phyloP scores from a whole-genome alignment of 495 filamentous ascomycete species.

The Hypoxylon crocopeplum region DNA sequence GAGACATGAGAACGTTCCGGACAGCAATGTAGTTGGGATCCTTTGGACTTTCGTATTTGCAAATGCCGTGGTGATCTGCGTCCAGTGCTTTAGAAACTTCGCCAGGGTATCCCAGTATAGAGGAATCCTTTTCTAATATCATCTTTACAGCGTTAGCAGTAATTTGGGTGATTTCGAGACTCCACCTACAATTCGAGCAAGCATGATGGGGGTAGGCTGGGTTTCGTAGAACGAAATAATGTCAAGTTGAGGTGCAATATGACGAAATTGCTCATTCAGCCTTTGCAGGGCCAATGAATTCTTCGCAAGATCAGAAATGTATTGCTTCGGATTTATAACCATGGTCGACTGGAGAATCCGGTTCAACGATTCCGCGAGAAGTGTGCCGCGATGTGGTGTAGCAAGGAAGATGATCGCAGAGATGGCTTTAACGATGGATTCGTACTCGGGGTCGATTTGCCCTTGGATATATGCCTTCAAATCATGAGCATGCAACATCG shows the following conservation, averaged over 20 bases:
- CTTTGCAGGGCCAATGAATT: conserved; percentile 45
- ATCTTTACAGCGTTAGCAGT: too few relatives aligned
- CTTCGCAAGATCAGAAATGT: conserved; percentile 50
- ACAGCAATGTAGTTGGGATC: conserved; percentile 54
- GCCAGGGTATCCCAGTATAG: conserved; percentile 52
- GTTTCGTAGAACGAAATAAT: conserved; percentile 61
- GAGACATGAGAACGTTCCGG: conserved; percentile 44
- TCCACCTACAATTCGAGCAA: not conserved
- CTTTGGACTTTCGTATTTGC: conserved; percentile 50
- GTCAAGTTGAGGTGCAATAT: conserved; percentile 42
- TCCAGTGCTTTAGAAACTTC: conserved; percentile 50
- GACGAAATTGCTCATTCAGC: conserved; percentile 59
- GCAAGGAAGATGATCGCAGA: conserved; percentile 54
- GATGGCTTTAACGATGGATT: conserved; percentile 42
- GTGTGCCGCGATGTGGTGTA: conserved; percentile 58
- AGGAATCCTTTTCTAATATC: conserved; percentile 54
- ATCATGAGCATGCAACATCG: too few relatives aligned
- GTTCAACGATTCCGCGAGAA: conserved; percentile 49
- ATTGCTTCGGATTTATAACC: conserved; percentile 43
- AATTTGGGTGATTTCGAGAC: too few relatives aligned
- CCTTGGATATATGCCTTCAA: conserved; percentile 46
- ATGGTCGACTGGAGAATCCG: conserved; percentile 39
- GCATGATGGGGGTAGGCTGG: conserved; percentile 41
- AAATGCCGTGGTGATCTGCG: conserved; percentile 57
- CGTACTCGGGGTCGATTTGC: conserved; percentile 47